Conservation (phyloP, 2,329 filamentous ascomycete species). For the Diaporthe australafricana region DNA sequence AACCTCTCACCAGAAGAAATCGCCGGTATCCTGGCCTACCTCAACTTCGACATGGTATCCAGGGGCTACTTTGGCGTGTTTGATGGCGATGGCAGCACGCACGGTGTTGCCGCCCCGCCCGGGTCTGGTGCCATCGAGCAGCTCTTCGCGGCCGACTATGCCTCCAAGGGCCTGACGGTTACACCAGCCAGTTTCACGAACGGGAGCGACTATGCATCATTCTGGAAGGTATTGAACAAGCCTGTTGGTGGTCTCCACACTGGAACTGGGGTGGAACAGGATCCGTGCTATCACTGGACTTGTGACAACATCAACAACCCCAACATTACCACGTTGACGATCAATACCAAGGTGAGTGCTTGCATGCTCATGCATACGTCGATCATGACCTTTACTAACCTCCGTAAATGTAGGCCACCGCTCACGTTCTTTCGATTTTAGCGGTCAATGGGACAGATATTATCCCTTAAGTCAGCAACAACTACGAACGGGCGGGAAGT, state of each 20-base stretch:
- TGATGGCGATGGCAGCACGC: slow-evolving; percentile 39
- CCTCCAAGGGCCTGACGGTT: slow-evolving; percentile 42
- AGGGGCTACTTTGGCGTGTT: slow-evolving; percentile 49
- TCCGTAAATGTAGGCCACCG: neutral
- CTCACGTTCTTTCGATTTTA: neutral
- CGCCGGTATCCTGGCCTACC: slow-evolving; percentile 50
- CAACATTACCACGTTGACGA: slow-evolving; percentile 46
- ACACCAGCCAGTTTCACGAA: slow-evolving; percentile 47
- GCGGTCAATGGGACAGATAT: neutral
- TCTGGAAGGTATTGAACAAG: slow-evolving; percentile 50
- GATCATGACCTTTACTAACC: neutral
- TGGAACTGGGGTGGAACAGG: slow-evolving; percentile 40
- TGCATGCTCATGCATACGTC: no score
- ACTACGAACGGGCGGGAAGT: no score
- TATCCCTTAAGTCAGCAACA: neutral
- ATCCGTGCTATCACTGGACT: slow-evolving; percentile 51
- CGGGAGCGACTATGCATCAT: slow-evolving; percentile 40
- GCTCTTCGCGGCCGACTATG: slow-evolving; percentile 47
- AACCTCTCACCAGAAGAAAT: slow-evolving; percentile 48
- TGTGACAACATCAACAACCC: slow-evolving; percentile 50
- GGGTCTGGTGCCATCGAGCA: slow-evolving; percentile 49
- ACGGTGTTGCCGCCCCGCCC: slow-evolving; percentile 13
- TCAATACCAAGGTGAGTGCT: slow-evolving; percentile 46
- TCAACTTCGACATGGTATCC: slow-evolving; percentile 57
- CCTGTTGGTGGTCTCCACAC: slow-evolving; percentile 51